These are phyloP conservation scores for Aleurites moluccanus DNA, from an alignment of 441 rosid species.

Conservation along the genomic window DNA sequence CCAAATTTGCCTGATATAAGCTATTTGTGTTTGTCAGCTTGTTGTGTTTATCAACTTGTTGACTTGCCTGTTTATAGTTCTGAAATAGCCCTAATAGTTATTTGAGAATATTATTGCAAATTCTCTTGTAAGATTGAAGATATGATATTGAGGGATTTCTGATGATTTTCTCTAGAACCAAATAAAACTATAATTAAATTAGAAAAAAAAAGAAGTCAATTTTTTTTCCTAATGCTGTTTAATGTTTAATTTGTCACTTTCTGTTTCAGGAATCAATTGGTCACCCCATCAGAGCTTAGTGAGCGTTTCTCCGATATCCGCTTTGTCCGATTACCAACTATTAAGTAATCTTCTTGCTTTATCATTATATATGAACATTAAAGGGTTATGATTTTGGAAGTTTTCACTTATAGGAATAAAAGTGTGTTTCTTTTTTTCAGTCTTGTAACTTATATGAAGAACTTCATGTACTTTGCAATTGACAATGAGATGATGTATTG, in stretches of 20 bases:
- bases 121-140: neutral
- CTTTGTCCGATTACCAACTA: constrained; percentile 65
- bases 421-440: neutral
- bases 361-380: neutral
- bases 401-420: neutral
- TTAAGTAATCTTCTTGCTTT: constrained; percentile 50
- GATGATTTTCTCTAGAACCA: neutral
- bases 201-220: neutral
- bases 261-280: constrained; percentile 61
- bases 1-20: neutral
- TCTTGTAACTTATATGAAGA: neutral
- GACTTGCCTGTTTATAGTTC: neutral
- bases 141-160: neutral
- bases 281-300: constrained; percentile 56
- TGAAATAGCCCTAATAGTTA: neutral
- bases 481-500: too few species aligned
- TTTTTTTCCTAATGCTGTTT: neutral
- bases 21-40: neutral
- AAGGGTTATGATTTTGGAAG: neutral
- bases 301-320: constrained; percentile 78
- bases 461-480: neutral
- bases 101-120: neutral
- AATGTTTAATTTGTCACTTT: constrained; percentile 3
- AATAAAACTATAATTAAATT: neutral
- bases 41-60: neutral